A percentile compares a stretch with the other conserved stretches of the same genome.
phyloP scores from a whole-genome alignment of 2,329 filamentous ascomycete species.

The Sporothrix sp. region DNA sequence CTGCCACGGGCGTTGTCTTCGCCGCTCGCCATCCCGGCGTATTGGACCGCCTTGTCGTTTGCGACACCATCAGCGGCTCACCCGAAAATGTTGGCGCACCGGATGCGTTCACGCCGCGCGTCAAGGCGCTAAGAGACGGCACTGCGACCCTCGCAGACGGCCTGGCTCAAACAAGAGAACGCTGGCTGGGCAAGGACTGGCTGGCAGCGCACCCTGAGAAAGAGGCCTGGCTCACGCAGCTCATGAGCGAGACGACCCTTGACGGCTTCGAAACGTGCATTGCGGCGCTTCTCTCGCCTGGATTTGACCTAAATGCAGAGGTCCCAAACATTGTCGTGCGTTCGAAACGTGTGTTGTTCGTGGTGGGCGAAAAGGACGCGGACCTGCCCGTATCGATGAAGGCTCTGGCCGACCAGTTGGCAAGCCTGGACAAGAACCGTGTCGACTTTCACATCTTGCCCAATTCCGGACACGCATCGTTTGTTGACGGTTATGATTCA shows the following conservation, averaged over 20 bases:
- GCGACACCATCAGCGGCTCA: slow-evolving; percentile 32
- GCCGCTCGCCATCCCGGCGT: slow-evolving; percentile 29
- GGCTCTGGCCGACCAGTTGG: slow-evolving; percentile 27
- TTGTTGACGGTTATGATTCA: slow-evolving; percentile 28
- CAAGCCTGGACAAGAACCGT: slow-evolving; percentile 20
- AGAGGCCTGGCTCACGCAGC: slow-evolving; percentile 1
- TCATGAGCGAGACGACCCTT: slow-evolving; percentile 30
- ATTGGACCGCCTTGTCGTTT: slow-evolving; percentile 30
- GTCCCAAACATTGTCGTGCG: slow-evolving; percentile 24
- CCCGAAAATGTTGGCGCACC: slow-evolving; percentile 26
- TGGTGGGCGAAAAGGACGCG: slow-evolving; percentile 34
- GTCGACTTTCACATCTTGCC: slow-evolving; percentile 29
- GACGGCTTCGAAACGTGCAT: slow-evolving; percentile 35
- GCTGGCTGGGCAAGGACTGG: slow-evolving; percentile 28
- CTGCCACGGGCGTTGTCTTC: slow-evolving; percentile 31
- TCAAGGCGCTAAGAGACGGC: slow-evolving; percentile 24
- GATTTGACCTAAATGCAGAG: slow-evolving; percentile 31
- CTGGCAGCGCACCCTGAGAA: slow-evolving; percentile 24
- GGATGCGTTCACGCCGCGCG: slow-evolving; percentile 29
- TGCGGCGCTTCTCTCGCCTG: slow-evolving; percentile 28
- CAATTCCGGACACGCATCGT: slow-evolving; percentile 30
- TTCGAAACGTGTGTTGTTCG: slow-evolving; percentile 29
- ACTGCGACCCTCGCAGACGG: slow-evolving; percentile 1
- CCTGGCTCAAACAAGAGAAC: slow-evolving; percentile 7
- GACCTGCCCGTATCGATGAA: slow-evolving; percentile 31